Percentiles rank a stretch among this genome's conserved stretches.
Conservation (phyloP, 306 rosid genomes). For the Elaeagnus macrophylla region DNA sequence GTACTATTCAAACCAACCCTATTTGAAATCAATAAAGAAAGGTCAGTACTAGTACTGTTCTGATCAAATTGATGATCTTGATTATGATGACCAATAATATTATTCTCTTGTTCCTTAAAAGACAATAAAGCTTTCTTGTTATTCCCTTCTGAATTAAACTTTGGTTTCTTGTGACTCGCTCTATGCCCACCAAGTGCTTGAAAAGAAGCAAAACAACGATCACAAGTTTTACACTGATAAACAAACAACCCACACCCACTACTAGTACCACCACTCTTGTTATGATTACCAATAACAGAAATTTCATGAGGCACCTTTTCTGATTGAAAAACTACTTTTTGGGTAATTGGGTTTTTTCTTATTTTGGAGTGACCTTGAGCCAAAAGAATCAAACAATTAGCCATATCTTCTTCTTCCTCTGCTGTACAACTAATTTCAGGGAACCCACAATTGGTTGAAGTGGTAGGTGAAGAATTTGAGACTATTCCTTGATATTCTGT, state of each 20-base stretch:
- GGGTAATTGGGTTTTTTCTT: background rate
- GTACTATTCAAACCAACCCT: slow-evolving; percentile 13
- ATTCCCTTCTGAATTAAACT: slow-evolving; percentile 19
- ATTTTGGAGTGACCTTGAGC: slow-evolving; percentile 40
- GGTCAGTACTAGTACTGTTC: slow-evolving; percentile 31
- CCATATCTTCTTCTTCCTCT: slow-evolving; percentile 66
- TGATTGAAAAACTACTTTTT: too few relatives aligned
- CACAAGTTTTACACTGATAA: slow-evolving; percentile 76
- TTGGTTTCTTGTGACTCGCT: slow-evolving; percentile 73
- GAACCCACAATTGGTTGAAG: slow-evolving; percentile 2
- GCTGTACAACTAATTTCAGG: slow-evolving; percentile 4
- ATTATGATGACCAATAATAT: background rate
- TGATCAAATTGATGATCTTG: slow-evolving; percentile 1
- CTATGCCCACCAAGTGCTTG: slow-evolving; percentile 96
- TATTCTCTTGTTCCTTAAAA: slow-evolving; percentile 3
- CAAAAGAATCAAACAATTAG: slow-evolving; percentile 70
- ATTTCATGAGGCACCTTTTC: too few relatives aligned
- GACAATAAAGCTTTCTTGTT: background rate
- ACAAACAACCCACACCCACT: slow-evolving; percentile 1
- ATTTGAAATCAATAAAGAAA: slow-evolving; percentile 43
- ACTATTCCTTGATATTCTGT: too few relatives aligned
- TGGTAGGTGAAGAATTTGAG: too few relatives aligned
- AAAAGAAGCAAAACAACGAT: slow-evolving; percentile 62
- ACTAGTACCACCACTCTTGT: background rate
- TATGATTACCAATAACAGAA: background rate